Evolutionary conservation across 305 asterid species (phyloP), one percentile per base, ranked within the genome.

Genomic region (Solanum hybrid): DNA sequence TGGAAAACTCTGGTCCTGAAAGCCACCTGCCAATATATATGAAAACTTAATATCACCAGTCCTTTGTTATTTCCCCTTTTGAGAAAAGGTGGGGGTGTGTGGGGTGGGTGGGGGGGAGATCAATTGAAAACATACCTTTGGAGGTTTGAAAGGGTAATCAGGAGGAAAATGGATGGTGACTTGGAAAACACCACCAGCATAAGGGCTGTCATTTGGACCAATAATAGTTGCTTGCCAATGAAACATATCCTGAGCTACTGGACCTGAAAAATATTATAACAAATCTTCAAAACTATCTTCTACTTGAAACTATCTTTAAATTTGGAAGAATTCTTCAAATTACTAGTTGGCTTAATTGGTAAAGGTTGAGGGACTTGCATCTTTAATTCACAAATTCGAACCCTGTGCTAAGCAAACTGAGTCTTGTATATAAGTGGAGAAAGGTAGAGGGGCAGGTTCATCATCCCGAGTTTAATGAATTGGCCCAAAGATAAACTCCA

Each of bases 151-250:
- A 40, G 99, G 98, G 89, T 95, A 95, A 91, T 95, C 98, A 31
- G 98, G 95, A 10, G 99, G 99, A 75, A 96, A 95, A 90, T 95
- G 96, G 89, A 96, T 96, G 92, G 95, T 91, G 77, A 95, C 98
- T 95, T 96, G 99, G 91, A 96, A 95, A 89, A 96, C 97, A 78
- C 98, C 98, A 75, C 98, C 98, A 6, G 98, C 94, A 88, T 94
- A 96, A 22, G 98, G 97, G 91, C 99, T 96, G 0, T 96, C 99
- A 86, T 95, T 95, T 31, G 99, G 98, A 35, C 98, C 99, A 26
- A 96, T 96, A 40, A 96, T 95, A 85, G 99, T 95, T 89, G 99
- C 99, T 94, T 96, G 99, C 99, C 98, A 96, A 37, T 96, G 97
- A 73, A 95, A 94, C 96, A 96, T 94, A 90, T 95, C 98, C 91